phyloP scores from a whole-genome alignment of 2,329 filamentous ascomycete genomes.

The Gnomoniopsis sp. region DNA sequence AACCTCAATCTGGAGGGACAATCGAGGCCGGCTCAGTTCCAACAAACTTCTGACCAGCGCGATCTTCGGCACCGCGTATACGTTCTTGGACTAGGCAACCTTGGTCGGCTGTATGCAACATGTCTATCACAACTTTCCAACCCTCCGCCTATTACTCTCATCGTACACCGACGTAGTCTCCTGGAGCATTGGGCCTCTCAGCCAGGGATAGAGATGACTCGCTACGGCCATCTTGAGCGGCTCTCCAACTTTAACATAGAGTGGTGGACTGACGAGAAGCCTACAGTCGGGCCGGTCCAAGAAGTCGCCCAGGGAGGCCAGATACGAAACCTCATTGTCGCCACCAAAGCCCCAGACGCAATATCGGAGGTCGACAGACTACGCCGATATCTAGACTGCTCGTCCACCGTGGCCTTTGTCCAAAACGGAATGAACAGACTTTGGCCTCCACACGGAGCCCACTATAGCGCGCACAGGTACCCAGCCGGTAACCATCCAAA shows the following conservation, averaged over 20 bases:
- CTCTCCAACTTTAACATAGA: constrained; percentile 45
- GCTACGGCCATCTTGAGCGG: constrained; percentile 28
- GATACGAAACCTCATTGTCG: constrained; percentile 73
- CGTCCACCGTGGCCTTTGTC: constrained; percentile 75
- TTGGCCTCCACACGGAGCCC: constrained; percentile 49
- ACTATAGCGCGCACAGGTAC: constrained; percentile 42
- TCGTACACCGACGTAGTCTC: constrained; percentile 63
- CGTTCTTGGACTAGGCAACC: constrained; percentile 75
- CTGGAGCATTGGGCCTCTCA: constrained; percentile 43
- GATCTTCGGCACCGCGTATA: constrained; percentile 54
- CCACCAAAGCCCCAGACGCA: constrained; percentile 70
- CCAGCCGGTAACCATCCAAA: constrained; percentile 46
- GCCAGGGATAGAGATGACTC: constrained; percentile 44
- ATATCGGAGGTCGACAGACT: constrained; percentile 59
- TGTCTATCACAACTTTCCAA: constrained; percentile 58
- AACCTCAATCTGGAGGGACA: constrained; percentile 12
- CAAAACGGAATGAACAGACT: constrained; percentile 83
- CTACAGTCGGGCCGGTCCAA: constrained; percentile 31
- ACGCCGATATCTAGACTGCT: constrained; percentile 55
- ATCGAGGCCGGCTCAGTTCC: constrained; percentile 9
- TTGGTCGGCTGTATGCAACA: constrained; percentile 76
- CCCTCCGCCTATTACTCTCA: constrained; percentile 71
- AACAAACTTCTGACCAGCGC: constrained; percentile 15
- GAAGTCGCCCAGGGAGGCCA: constrained; percentile 36
- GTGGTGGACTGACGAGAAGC: constrained; percentile 49